Evolutionary conservation across 2,329 filamentous ascomycete species (phyloP), one percentile per base, ranked within the genome.

Genomic region (Microsporum ferrugineum): DNA sequence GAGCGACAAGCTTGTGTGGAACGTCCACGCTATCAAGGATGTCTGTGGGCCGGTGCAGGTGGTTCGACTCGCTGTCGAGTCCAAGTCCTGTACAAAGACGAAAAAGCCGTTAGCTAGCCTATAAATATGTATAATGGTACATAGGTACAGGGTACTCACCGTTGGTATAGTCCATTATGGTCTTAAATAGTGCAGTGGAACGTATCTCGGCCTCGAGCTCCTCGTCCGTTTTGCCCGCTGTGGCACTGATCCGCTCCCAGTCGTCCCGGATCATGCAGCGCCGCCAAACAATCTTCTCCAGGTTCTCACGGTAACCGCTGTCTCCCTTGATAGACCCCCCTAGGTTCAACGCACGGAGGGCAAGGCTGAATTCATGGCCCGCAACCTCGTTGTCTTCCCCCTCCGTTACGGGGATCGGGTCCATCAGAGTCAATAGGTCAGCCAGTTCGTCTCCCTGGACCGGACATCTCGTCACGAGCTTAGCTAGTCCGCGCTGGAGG

Each of bases 191-290:
- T 33, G 85, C 79, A 2, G 90, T 95, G 61, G 80, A 75, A 36
- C 78, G 77, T 31, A 95, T 74, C 17, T 82, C 77, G 33, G 81
- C 79, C 59, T 85, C 78, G 33, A 90, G 82, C 64, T 88, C 81
- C 2, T 78, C 75, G 68, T 95, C 91, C 61, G 84, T 84, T 70
- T 88, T 87, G 62, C 87, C 79, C 56, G 86, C 84, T 0, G 88
- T 92, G 66, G 89, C 84, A 69, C 94, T 92, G 70, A 95, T 82
- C 62, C 78, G 79, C 31, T 82, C 78, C 94, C 94, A 99, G 70
- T 96, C 84, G 71, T 96, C 91, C 57, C 86, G 84, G 66, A 92
- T 81, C 68, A 88, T 88, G 63, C 90, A 87, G 60, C 94, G 84
- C 70, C 94, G 87, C 94, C 94, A 99, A 64, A 97, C 88, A n/a